Evolutionary conservation across 2,329 filamentous ascomycete species (phyloP).

Genomic region (Fusarium austroafricanum): DNA sequence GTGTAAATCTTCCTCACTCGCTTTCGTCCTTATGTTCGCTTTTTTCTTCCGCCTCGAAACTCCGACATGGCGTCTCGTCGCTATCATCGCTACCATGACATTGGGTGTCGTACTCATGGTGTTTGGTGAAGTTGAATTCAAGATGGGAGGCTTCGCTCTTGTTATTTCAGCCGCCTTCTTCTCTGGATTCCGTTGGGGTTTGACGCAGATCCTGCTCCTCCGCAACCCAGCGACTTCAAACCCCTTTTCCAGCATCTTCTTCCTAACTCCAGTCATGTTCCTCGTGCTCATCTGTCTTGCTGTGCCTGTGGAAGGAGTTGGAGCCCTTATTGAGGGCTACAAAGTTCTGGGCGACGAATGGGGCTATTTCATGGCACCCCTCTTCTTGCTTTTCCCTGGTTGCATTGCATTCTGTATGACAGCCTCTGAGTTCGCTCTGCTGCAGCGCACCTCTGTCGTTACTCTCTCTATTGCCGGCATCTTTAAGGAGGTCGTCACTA

Average conservation of each 20-base stretch:
- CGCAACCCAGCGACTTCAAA: slow-evolving; percentile 96
- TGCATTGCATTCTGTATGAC: slow-evolving; percentile 97
- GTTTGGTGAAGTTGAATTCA: slow-evolving; percentile 91
- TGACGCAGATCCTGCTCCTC: slow-evolving; percentile 96
- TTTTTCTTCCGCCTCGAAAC: slow-evolving; percentile 92
- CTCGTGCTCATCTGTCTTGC: slow-evolving; percentile 82
- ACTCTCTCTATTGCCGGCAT: slow-evolving; percentile 97
- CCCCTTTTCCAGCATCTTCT: slow-evolving; percentile 97
- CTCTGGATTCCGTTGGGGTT: slow-evolving; percentile 95
- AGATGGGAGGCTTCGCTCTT: slow-evolving; percentile 85
- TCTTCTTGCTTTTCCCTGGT: slow-evolving; percentile 89
- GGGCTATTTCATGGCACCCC: slow-evolving; percentile 73
- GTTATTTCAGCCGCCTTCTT: slow-evolving; percentile 96
- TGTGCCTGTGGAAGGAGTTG: slow-evolving; percentile 84
- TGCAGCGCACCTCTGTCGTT: slow-evolving; percentile 95
- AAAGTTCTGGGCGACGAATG: slow-evolving; percentile 71
- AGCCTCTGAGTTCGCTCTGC: slow-evolving; percentile 90
- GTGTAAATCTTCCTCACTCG: slow-evolving; percentile 97
- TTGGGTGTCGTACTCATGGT: slow-evolving; percentile 98
- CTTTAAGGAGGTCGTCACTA: slow-evolving; percentile 98
- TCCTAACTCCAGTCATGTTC: slow-evolving; percentile 98
- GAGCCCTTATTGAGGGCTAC: slow-evolving; percentile 74
- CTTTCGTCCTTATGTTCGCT: slow-evolving; percentile 94
- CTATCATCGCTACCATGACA: slow-evolving; percentile 93
- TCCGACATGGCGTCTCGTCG: slow-evolving; percentile 85